Conservation (phyloP, 148 eudicot species). For the Persicaria maculosa region DNA sequence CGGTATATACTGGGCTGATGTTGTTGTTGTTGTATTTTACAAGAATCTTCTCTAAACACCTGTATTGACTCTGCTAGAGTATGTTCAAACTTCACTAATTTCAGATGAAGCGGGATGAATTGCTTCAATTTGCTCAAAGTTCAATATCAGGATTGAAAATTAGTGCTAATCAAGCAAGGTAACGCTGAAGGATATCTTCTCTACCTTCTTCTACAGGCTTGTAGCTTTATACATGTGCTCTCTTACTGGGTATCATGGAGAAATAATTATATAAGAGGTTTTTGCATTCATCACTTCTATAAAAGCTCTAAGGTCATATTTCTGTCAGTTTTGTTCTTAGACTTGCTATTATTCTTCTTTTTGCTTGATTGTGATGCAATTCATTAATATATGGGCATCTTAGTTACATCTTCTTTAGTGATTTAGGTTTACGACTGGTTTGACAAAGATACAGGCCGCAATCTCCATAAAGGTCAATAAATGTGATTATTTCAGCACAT, state of each 20-base stretch:
- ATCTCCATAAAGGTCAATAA: too few relatives aligned
- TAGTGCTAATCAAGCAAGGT: conserved; percentile 54
- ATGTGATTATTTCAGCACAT: too few relatives aligned
- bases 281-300: not conserved
- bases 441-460: too few relatives aligned
- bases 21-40: not conserved
- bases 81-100: conserved; percentile 4
- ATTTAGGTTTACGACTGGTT: too few relatives aligned
- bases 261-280: not conserved
- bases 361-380: not conserved
- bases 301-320: too few relatives aligned
- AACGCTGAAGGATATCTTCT: conserved; percentile 9
- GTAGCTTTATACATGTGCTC: not conserved
- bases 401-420: too few relatives aligned
- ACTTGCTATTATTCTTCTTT: too few relatives aligned
- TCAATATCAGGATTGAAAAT: conserved; percentile 59
- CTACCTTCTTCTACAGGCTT: not conserved
- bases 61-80: not conserved
- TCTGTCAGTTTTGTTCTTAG: too few relatives aligned
- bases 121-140: conserved; percentile 59
- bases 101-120: conserved; percentile 63
- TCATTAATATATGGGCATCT: not conserved
- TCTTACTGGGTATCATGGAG: not conserved
- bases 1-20: not conserved
- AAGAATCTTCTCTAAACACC: not conserved